Percentiles rank a stretch among this genome's conserved stretches.
Conservation (phyloP, 208 protist species). For the Phytomonas francai region DNA sequence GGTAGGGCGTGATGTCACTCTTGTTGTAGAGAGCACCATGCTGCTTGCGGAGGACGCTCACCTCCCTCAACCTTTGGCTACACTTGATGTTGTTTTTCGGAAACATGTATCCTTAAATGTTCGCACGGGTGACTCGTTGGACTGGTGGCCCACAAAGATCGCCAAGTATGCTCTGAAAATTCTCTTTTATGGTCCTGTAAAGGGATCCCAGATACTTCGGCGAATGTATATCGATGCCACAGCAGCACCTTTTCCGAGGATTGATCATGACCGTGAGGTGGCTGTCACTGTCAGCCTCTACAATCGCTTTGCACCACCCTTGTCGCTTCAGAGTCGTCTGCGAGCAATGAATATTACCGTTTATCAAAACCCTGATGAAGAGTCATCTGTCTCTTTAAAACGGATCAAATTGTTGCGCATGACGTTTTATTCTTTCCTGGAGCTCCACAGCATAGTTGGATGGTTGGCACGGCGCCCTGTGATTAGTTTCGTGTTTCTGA, state of each 20-base stretch:
- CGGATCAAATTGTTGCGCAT: conserved; percentile 38
- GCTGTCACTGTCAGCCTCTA: conserved; percentile 51
- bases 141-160: conserved; percentile 9
- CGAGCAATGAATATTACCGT: conserved; percentile 74
- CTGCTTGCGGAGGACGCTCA: conserved; percentile 42
- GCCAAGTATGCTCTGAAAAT: conserved; percentile 13
- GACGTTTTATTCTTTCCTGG: conserved; percentile 41
- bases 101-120: conserved; percentile 34
- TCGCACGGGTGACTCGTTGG: conserved; percentile 21
- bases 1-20: conserved; percentile 29
- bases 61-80: conserved; percentile 20
- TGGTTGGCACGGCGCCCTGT: conserved; percentile 46
- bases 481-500: conserved; percentile 26
- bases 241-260: conserved; percentile 23
- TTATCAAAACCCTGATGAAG: conserved; percentile 14
- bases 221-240: background rate
- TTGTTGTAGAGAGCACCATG: conserved; percentile 49
- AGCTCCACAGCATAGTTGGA: conserved; percentile 41
- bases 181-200: conserved; percentile 23
- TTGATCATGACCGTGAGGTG: conserved; percentile 37
- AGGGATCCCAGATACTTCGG: background rate
- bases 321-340: conserved; percentile 40
- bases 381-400: background rate
- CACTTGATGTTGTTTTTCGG: conserved; percentile 47
- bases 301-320: conserved; percentile 49